Percentiles rank a stretch among this genome's conserved stretches.
Conservation (phyloP, 768 basidiomycete species). For the Tylopilus plumbeoviolaceoides region DNA sequence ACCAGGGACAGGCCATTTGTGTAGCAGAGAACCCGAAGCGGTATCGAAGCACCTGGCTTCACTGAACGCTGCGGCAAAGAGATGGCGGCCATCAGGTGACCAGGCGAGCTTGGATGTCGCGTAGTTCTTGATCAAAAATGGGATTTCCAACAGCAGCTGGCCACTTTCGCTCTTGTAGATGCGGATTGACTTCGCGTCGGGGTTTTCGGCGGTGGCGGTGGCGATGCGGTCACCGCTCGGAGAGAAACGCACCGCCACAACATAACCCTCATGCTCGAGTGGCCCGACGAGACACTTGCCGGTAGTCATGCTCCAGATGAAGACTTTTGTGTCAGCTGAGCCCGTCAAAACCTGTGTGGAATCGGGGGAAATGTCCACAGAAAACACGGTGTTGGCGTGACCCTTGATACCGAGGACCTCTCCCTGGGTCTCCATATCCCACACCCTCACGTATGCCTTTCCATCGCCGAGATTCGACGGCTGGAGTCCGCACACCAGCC, state of each 20-base stretch:
- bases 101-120: not conserved
- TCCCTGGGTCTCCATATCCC: not conserved
- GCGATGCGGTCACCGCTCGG: not conserved
- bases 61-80: not conserved
- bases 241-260: conserved; percentile 5
- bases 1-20: not conserved
- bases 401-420: not conserved
- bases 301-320: not conserved
- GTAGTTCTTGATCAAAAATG: not conserved
- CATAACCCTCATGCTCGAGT: not conserved
- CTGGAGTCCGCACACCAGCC: conserved; percentile 1
- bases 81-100: not conserved
- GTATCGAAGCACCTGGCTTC: not conserved
- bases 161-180: not conserved
- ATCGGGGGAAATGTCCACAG: not conserved
- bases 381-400: not conserved
- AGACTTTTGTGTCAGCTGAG: not conserved
- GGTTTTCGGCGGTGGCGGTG: not conserved
- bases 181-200: not conserved
- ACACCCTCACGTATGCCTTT: not conserved
- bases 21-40: not conserved
- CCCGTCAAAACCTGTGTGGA: not conserved
- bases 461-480: not conserved
- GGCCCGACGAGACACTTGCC: conserved; percentile 1
- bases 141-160: not conserved